Evolutionary conservation across 805 yeast genomes (phyloP).

Genomic region (Saturnispora dispora): DNA sequence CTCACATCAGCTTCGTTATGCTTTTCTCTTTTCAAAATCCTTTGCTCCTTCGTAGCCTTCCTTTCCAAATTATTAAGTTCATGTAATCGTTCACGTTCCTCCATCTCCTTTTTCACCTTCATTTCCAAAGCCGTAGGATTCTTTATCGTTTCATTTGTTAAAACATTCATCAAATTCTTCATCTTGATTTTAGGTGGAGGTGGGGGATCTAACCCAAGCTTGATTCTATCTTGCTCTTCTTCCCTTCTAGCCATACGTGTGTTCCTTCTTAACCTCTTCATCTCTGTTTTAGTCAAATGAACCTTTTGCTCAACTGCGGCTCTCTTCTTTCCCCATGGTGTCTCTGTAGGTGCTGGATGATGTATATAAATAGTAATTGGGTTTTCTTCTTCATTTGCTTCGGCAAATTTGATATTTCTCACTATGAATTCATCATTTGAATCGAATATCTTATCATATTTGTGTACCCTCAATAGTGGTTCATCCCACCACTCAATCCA

Average conservation of each 20-base stretch:
- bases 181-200: conserved; percentile 85
- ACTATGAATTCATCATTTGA: conserved; percentile 26
- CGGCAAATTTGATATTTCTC: conserved; percentile 27
- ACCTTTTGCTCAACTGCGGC: conserved; percentile 31
- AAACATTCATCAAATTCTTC: conserved; percentile 75
- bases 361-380: conserved; percentile 67
- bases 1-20: conserved; percentile 29
- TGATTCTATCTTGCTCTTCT: conserved; percentile 68
- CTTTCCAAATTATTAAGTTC: conserved; percentile 51
- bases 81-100: conserved; percentile 51
- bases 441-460: conserved; percentile 32
- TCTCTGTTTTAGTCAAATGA: conserved; percentile 67
- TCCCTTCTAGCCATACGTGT: conserved; percentile 54
- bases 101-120: conserved; percentile 60
- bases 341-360: conserved; percentile 64
- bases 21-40: conserved; percentile 37
- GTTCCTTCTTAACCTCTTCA: conserved; percentile 62
- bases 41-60: conserved; percentile 49
- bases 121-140: conserved; percentile 86
- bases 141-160: conserved; percentile 73
- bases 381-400: conserved; percentile 27
- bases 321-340: conserved; percentile 42
- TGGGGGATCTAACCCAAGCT: conserved; percentile 75
- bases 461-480: conserved; percentile 35
- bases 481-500: conserved; percentile 85